phyloP scores from a whole-genome alignment of 805 yeast species.

The Scheffersomyces lignosus region DNA sequence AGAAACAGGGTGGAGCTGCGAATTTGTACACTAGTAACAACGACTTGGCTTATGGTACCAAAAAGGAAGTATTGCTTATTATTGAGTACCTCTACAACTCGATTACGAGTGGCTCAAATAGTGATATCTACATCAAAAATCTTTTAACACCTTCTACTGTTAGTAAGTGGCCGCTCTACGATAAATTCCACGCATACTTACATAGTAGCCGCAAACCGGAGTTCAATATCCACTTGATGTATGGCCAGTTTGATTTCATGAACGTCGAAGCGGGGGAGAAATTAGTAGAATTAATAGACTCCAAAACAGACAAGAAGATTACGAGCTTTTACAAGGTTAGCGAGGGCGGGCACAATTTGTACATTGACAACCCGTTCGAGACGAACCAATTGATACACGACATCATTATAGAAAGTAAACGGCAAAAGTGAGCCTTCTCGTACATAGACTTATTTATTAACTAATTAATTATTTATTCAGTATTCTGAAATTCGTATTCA shows the following conservation, averaged over 20 bases:
- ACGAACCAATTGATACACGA: conserved; percentile 27
- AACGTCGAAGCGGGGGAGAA: conserved; percentile 52
- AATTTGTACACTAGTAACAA: conserved; percentile 21
- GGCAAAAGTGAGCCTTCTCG: no score
- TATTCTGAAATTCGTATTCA: neutral
- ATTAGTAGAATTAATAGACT: conserved; percentile 16
- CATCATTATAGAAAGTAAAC: conserved; percentile 8
- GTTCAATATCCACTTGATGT: conserved; percentile 47
- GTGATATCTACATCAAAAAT: conserved; percentile 46
- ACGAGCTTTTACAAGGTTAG: conserved; percentile 24
- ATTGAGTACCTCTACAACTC: conserved; percentile 44
- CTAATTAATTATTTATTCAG: neutral
- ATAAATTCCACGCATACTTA: conserved; percentile 43
- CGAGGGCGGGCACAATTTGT: conserved; percentile 46
- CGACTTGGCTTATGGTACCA: conserved; percentile 39
- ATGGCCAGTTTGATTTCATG: conserved; percentile 80
- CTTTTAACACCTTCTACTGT: conserved; percentile 58
- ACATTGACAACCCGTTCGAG: conserved; percentile 46
- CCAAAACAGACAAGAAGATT: conserved; percentile 11
- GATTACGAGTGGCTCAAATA: conserved; percentile 36
- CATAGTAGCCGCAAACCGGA: conserved; percentile 16
- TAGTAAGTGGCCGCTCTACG: conserved; percentile 66
- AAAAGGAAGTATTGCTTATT: conserved; percentile 34
- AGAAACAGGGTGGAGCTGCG: conserved; percentile 29
- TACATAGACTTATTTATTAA: conserved; percentile 2